phyloP scores from a whole-genome alignment of 2,329 filamentous ascomycete species.

The Trichoderma arundinaceum region DNA sequence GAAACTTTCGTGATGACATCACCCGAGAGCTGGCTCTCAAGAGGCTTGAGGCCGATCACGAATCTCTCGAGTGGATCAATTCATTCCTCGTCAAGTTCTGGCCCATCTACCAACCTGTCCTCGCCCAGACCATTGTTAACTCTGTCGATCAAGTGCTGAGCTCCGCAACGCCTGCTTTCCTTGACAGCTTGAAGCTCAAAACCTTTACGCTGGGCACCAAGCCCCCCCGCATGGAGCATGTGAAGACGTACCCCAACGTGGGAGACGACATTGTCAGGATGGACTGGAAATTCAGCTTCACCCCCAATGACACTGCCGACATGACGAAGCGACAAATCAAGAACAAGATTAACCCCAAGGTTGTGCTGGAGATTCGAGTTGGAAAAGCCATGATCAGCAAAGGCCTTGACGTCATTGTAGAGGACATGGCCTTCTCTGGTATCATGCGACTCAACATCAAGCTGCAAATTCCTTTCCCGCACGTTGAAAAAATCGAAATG shows the following conservation, averaged over 20 bases:
- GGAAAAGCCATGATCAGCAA: conserved; percentile 98
- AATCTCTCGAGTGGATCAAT: conserved; percentile 98
- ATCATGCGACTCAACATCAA: conserved; percentile 98
- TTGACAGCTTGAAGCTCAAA: conserved; percentile 92
- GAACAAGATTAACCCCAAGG: conserved; percentile 96
- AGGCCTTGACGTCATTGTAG: conserved; percentile 94
- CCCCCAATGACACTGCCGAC: conserved; percentile 89
- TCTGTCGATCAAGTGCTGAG: conserved; percentile 96
- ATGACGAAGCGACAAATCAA: conserved; percentile 88
- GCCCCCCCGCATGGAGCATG: conserved; percentile 93
- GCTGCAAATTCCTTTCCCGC: conserved; percentile 92
- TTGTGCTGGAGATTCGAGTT: conserved; percentile 91
- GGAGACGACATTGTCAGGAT: conserved; percentile 96
- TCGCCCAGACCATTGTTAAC: conserved; percentile 89
- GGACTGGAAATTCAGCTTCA: conserved; percentile 99
- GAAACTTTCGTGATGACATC: conserved; percentile 95
- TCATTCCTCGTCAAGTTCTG: conserved; percentile 98
- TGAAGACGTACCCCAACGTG: conserved; percentile 96
- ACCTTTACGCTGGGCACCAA: conserved; percentile 94
- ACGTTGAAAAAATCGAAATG: conserved; percentile 93
- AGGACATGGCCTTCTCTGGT: conserved; percentile 95
- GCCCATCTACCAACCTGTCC: conserved; percentile 96
- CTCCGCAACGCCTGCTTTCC: conserved; percentile 85
- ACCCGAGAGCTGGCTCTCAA: conserved; percentile 86
- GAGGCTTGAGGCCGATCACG: conserved; percentile 85